A percentile compares a stretch with the other conserved stretches of the same genome.
Evolutionary conservation across 1,284 basidiomycete genomes (phyloP).

Genomic region (Ceratobasidium sp.): DNA sequence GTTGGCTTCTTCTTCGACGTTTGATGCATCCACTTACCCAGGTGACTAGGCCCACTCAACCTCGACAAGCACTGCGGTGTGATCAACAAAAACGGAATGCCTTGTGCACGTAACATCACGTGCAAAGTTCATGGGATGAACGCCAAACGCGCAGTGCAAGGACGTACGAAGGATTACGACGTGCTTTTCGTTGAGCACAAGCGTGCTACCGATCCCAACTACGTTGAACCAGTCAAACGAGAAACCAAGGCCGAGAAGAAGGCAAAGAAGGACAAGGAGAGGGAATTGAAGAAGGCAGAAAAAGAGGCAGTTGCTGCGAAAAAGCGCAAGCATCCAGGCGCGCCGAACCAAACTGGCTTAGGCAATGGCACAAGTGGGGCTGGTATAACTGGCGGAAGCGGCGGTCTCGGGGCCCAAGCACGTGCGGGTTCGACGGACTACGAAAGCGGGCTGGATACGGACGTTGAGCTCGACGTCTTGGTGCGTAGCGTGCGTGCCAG

Average conservation of each 20-base stretch:
- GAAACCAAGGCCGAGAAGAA: slow-evolving; percentile 83
- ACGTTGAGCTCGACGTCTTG: slow-evolving; percentile 69
- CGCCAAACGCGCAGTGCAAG: slow-evolving; percentile 90
- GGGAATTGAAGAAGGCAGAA: slow-evolving; percentile 69
- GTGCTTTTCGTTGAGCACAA: slow-evolving; percentile 93
- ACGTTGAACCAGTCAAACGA: slow-evolving; percentile 88
- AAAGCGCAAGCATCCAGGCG: slow-evolving; percentile 59
- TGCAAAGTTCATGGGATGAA: slow-evolving; percentile 99
- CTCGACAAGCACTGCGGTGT: slow-evolving; percentile 96
- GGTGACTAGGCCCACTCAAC: slow-evolving; percentile 70
- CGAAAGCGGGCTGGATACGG: slow-evolving; percentile 79
- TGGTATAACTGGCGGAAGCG: slow-evolving; percentile 55
- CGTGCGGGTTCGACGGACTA: slow-evolving; percentile 64
- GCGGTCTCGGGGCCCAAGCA: slow-evolving; percentile 51
- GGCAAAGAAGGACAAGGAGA: slow-evolving; percentile 78
- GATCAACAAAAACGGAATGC: slow-evolving; percentile 93
- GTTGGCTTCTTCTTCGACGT: slow-evolving; percentile 44
- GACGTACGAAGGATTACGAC: slow-evolving; percentile 87
- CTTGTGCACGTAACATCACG: slow-evolving; percentile 95
- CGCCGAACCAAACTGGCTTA: slow-evolving; percentile 42
- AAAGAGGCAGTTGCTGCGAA: slow-evolving; percentile 50
- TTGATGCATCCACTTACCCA: not conserved
- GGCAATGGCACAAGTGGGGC: slow-evolving; percentile 53
- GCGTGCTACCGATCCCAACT: slow-evolving; percentile 89
- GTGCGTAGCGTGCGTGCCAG: slow-evolving; percentile 63